A percentile compares a stretch with the other conserved stretches of the same genome.
phyloP scores from a whole-genome alignment of 257 asterid species.

The Voacanga thouarsii region DNA sequence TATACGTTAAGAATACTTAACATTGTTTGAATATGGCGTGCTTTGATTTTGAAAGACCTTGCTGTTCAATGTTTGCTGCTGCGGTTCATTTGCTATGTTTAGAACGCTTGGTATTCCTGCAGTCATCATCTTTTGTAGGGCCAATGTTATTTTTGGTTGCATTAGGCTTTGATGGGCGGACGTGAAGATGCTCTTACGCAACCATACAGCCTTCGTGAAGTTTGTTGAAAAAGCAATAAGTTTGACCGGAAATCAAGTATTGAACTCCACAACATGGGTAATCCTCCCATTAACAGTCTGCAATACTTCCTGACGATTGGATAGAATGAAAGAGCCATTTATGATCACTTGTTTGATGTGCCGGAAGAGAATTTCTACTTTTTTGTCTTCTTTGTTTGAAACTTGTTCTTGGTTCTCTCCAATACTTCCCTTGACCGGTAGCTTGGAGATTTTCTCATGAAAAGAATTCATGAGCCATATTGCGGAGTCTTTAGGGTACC shows the following conservation, averaged over 20 bases:
- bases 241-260: too few species aligned
- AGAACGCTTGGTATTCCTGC: not conserved
- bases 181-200: not conserved
- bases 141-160: not conserved
- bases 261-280: too few species aligned
- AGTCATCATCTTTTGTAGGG: not conserved
- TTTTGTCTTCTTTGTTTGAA: not conserved
- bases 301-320: too few species aligned
- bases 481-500: slow-evolving; percentile 3
- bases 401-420: not conserved
- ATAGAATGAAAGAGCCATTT: too few species aligned
- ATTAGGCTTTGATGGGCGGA: not conserved
- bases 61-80: not conserved
- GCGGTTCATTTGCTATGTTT: not conserved
- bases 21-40: not conserved
- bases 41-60: not conserved
- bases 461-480: not conserved
- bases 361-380: too few species aligned
- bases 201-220: too few species aligned
- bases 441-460: not conserved
- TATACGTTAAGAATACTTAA: not conserved
- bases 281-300: too few species aligned
- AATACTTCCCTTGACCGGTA: not conserved
- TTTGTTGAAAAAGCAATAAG: too few species aligned
- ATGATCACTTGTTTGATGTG: too few species aligned